Percentiles rank a stretch among this genome's conserved stretches.
Evolutionary conservation across 2,329 filamentous ascomycete genomes (phyloP).

Genomic region (Fusarium decemcellulare): DNA sequence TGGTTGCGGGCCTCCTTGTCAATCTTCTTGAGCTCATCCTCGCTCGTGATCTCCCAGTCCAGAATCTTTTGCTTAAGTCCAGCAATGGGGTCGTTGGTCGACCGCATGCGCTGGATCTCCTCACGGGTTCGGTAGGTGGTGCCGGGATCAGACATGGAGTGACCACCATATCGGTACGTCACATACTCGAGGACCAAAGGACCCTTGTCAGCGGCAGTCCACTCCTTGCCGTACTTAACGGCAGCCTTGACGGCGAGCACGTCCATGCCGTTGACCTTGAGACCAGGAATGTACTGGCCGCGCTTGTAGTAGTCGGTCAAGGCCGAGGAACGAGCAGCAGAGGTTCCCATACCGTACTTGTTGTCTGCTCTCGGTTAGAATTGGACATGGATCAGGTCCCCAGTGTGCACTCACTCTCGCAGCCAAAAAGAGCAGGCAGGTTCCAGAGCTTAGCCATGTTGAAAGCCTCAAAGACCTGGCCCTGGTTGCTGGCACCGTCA

Average conservation of each 20-base stretch:
- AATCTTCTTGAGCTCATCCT: constrained; percentile 96
- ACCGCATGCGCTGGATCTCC: constrained; percentile 99
- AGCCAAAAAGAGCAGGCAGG: constrained; percentile 94
- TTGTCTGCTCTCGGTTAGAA: constrained; percentile 77
- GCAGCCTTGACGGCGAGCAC: constrained; percentile 98
- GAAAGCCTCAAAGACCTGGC: constrained; percentile 99
- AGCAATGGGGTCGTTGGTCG: constrained; percentile 97
- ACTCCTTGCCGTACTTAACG: constrained; percentile 93
- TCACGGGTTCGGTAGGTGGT: constrained; percentile 99
- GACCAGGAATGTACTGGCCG: constrained; percentile 98
- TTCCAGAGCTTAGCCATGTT: constrained; percentile 99
- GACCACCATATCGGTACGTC: constrained; percentile 98
- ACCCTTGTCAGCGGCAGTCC: constrained; percentile 85
- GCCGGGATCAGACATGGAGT: constrained; percentile 99
- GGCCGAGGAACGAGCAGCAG: constrained; percentile 92
- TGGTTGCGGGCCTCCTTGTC: constrained; percentile 92
- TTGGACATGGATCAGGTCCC: not conserved
- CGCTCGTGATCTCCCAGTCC: constrained; percentile 91
- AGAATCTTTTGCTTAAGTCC: constrained; percentile 98
- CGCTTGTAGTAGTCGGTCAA: constrained; percentile 99
- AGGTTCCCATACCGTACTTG: constrained; percentile 99
- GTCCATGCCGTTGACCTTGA: constrained; percentile 99
- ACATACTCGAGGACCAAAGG: constrained; percentile 98
- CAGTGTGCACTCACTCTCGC: constrained; percentile 84
- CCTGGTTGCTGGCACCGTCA: constrained; percentile 99